Evolutionary conservation across 805 yeast species (phyloP).

Genomic region (Metschnikowia corniflorae): DNA sequence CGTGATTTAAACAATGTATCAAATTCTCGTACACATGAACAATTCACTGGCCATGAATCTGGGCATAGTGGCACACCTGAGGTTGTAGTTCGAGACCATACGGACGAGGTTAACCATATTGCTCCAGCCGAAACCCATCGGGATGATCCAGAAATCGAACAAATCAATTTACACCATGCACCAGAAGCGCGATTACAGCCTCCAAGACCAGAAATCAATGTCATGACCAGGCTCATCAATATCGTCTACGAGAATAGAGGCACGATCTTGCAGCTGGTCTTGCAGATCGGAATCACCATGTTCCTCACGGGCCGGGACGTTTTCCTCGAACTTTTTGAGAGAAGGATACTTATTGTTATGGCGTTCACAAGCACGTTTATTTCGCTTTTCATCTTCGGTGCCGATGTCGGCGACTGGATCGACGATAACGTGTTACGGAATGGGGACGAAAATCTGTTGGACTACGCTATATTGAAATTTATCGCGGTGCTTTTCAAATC

Average conservation of each 20-base stretch:
- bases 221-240: not conserved
- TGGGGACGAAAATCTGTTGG: conserved; percentile 9
- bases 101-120: not conserved
- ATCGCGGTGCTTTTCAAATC: conserved; percentile 6
- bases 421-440: conserved; percentile 8
- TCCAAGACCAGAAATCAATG: conserved; percentile 1
- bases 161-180: too few relatives aligned
- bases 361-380: conserved; percentile 1
- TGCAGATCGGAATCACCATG: conserved; percentile 6
- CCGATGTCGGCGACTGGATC: conserved; percentile 14
- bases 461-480: conserved; percentile 3
- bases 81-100: not conserved
- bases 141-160: not conserved
- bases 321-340: conserved; percentile 3
- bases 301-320: conserved; percentile 9
- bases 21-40: not conserved
- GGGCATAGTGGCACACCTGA: not conserved
- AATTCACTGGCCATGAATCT: not conserved
- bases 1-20: not conserved
- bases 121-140: not conserved
- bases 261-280: conserved; percentile 2
- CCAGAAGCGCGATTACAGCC: too few relatives aligned
- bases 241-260: conserved; percentile 4
- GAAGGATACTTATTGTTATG: conserved; percentile 7
- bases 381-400: conserved; percentile 13